Conservation (phyloP, 2,329 filamentous ascomycete species). For the Scolecobasidium constrictum region DNA sequence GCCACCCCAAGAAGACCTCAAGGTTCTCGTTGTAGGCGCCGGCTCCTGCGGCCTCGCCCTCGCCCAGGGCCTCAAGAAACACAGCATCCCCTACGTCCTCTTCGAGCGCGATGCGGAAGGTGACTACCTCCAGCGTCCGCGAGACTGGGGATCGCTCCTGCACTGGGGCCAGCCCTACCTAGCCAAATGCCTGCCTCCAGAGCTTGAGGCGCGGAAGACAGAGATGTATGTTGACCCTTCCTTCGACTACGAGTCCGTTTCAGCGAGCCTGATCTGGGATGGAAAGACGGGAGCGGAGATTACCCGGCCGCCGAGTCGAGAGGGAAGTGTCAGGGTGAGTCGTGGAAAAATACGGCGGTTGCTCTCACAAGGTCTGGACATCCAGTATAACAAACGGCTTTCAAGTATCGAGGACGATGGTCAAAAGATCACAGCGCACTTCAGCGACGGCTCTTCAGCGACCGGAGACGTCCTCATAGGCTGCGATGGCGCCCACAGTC, state of each 20-base stretch:
- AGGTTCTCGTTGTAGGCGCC: too few relatives aligned
- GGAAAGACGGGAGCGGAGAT: constrained; percentile 20
- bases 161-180: neutral
- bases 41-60: too few relatives aligned
- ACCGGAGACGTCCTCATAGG: constrained; percentile 27
- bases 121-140: too few relatives aligned
- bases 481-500: constrained; percentile 30
- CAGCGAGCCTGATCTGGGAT: constrained; percentile 8
- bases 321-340: constrained; percentile 22
- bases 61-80: too few relatives aligned
- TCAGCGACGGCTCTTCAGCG: constrained; percentile 25
- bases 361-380: constrained; percentile 23
- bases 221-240: neutral
- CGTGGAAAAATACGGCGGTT: constrained; percentile 27
- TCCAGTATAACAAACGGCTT: constrained; percentile 28
- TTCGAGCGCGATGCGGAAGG: too few relatives aligned
- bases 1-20: too few relatives aligned
- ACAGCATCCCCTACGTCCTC: too few relatives aligned
- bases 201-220: neutral
- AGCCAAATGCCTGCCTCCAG: neutral
- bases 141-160: constrained; percentile 27
- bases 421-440: constrained; percentile 21
- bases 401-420: constrained; percentile 21
- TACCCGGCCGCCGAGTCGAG: constrained; percentile 8
- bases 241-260: constrained; percentile 3